Conservation (phyloP, 2,329 filamentous ascomycete genomes). For the Cordyceps cicadae region DNA sequence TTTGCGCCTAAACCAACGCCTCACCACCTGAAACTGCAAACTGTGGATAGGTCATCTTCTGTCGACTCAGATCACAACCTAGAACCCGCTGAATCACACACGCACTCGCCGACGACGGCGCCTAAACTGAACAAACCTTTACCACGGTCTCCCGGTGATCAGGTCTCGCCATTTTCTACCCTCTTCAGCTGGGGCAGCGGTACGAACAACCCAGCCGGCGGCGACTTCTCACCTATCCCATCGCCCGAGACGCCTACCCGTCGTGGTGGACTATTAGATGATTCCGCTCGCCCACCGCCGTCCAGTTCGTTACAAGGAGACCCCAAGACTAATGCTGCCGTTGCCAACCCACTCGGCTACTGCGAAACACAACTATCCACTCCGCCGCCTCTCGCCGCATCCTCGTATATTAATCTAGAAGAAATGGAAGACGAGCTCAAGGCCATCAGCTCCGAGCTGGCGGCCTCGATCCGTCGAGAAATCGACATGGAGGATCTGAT, state of each 20-base stretch:
- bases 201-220: constrained; percentile 18
- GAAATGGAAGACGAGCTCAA: constrained; percentile 93
- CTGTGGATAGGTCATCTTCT: constrained; percentile 25
- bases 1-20: constrained; percentile 41
- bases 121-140: constrained; percentile 45
- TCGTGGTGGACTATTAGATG: constrained; percentile 26
- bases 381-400: constrained; percentile 32
- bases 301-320: constrained; percentile 25
- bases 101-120: constrained; percentile 19
- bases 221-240: constrained; percentile 45
- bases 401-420: constrained; percentile 52
- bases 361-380: constrained; percentile 45
- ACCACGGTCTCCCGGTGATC: constrained; percentile 44
- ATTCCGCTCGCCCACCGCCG: constrained; percentile 20
- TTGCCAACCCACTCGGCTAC: constrained; percentile 38
- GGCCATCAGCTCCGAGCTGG: constrained; percentile 87
- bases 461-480: constrained; percentile 84
- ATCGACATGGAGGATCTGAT: constrained; percentile 95
- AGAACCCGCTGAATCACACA: constrained; percentile 17
- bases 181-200: constrained; percentile 46
- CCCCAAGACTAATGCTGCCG: constrained; percentile 32
- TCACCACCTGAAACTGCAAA: constrained; percentile 44
- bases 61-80: constrained; percentile 19
- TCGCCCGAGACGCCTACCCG: constrained; percentile 41
- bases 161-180: constrained; percentile 38